Conservation (phyloP, 2,329 filamentous ascomycete genomes). For the Neopestalotiopsis sp. region DNA sequence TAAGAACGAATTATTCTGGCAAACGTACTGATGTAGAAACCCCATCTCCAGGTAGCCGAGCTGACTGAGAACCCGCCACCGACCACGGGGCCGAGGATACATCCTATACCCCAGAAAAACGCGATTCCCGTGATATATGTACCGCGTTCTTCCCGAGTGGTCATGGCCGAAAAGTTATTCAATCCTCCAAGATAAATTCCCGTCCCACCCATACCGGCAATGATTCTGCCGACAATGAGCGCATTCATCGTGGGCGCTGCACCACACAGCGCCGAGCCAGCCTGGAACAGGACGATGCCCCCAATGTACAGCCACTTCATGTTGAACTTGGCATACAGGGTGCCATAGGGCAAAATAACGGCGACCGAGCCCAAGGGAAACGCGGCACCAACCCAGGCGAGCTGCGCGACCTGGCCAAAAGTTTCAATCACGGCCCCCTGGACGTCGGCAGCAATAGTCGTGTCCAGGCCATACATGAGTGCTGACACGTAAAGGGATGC, state of each 20-base stretch:
- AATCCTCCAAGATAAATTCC: conserved; percentile 46
- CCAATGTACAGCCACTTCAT: conserved; percentile 42
- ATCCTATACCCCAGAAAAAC: conserved; percentile 47
- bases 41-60: conserved; percentile 47
- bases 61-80: conserved; percentile 50
- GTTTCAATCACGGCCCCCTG: conserved; percentile 42
- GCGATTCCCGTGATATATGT: conserved; percentile 36
- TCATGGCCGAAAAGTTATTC: conserved; percentile 31
- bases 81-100: conserved; percentile 50
- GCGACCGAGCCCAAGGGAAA: conserved; percentile 45
- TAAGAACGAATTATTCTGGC: neutral
- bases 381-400: conserved; percentile 44
- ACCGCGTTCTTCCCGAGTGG: conserved; percentile 31
- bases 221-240: conserved; percentile 52
- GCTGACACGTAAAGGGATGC: conserved; percentile 2
- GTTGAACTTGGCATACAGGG: conserved; percentile 45
- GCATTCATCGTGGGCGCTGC: conserved; percentile 48
- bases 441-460: conserved; percentile 51
- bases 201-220: conserved; percentile 48
- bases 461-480: conserved; percentile 45
- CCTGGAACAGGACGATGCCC: conserved; percentile 22
- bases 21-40: conserved; percentile 54
- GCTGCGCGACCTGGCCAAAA: conserved; percentile 40
- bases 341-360: conserved; percentile 40
- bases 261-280: conserved; percentile 43